Evolutionary conservation across 2,329 filamentous ascomycete species (phyloP).

Genomic region (Fusarium sp.): DNA sequence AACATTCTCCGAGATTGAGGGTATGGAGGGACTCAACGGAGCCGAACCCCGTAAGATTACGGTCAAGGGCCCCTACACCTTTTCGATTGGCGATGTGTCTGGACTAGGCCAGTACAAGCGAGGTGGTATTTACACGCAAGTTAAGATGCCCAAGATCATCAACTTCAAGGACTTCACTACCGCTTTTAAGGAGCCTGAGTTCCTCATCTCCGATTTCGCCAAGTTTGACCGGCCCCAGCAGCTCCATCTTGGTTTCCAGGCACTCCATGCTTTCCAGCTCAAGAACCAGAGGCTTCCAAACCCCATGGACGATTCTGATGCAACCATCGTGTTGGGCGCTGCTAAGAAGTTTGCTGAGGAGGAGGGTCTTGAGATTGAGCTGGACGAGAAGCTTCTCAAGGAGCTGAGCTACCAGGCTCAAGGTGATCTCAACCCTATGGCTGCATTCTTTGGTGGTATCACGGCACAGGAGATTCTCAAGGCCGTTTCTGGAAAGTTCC

Average conservation of each 20-base stretch:
- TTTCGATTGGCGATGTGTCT: constrained; percentile 94
- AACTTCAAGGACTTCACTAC: constrained; percentile 84
- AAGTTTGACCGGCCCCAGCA: constrained; percentile 96
- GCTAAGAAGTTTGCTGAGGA: constrained; percentile 78
- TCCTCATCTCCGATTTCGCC: constrained; percentile 93
- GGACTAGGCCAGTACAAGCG: constrained; percentile 86
- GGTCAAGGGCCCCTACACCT: constrained; percentile 96
- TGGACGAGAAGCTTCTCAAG: constrained; percentile 91
- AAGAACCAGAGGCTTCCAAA: constrained; percentile 78
- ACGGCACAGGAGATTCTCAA: constrained; percentile 95
- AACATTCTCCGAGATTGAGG: constrained; percentile 91
- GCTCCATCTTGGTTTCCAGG: constrained; percentile 91
- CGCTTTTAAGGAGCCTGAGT: constrained; percentile 85
- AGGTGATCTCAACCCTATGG: constrained; percentile 90
- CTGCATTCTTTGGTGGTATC: constrained; percentile 93
- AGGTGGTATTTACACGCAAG: constrained; percentile 91
- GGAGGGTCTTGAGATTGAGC: constrained; percentile 72
- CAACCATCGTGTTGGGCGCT: constrained; percentile 77
- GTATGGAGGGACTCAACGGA: constrained; percentile 88
- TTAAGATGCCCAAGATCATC: constrained; percentile 97
- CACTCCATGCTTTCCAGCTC: constrained; percentile 85
- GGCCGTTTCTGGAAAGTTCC: constrained; percentile 96
- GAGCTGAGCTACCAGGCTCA: constrained; percentile 95
- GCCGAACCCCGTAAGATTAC: constrained; percentile 87
- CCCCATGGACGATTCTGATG: constrained; percentile 86